These are phyloP conservation scores for Helminthosporium solani DNA, from an alignment of 2,329 filamentous ascomycete species.

Conservation along the genomic window DNA sequence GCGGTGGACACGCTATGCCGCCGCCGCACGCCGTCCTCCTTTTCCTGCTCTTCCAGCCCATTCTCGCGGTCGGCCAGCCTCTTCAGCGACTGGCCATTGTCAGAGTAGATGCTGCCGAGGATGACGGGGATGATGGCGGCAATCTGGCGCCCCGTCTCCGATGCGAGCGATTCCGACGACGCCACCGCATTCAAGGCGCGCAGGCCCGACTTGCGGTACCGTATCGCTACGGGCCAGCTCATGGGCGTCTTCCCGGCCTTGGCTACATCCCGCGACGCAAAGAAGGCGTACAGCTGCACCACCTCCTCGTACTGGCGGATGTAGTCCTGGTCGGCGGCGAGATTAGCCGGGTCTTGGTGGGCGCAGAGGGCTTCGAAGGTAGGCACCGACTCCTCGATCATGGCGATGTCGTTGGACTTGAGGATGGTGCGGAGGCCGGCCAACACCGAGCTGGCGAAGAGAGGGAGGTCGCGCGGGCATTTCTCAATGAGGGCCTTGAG, in stretches of 20 bases:
- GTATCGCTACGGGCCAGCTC: slow-evolving; percentile 72
- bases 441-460: slow-evolving; percentile 83
- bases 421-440: slow-evolving; percentile 82
- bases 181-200: slow-evolving; percentile 78
- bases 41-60: slow-evolving; percentile 67
- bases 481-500: slow-evolving; percentile 90
- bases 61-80: slow-evolving; percentile 67
- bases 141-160: slow-evolving; percentile 74
- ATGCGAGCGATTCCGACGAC: slow-evolving; percentile 73
- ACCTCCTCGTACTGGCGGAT: slow-evolving; percentile 79
- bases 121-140: slow-evolving; percentile 79
- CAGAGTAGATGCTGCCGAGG: slow-evolving; percentile 80
- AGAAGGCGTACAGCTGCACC: slow-evolving; percentile 74
- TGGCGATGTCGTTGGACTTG: slow-evolving; percentile 81
- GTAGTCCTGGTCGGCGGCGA: slow-evolving; percentile 84
- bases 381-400: slow-evolving; percentile 85
- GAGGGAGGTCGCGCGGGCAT: slow-evolving; percentile 81
- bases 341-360: slow-evolving; percentile 80
- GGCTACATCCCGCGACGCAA: slow-evolving; percentile 65
- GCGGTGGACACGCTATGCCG: slow-evolving; percentile 80
- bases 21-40: slow-evolving; percentile 63
- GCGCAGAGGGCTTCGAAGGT: slow-evolving; percentile 88
- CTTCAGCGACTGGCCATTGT: slow-evolving; percentile 68
- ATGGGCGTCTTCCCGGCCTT: slow-evolving; percentile 46
- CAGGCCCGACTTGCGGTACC: slow-evolving; percentile 55